Evolutionary conservation across 306 rosid genomes (phyloP), one percentile per base, ranked within the genome.

Genomic region (Glycine latifolia): DNA sequence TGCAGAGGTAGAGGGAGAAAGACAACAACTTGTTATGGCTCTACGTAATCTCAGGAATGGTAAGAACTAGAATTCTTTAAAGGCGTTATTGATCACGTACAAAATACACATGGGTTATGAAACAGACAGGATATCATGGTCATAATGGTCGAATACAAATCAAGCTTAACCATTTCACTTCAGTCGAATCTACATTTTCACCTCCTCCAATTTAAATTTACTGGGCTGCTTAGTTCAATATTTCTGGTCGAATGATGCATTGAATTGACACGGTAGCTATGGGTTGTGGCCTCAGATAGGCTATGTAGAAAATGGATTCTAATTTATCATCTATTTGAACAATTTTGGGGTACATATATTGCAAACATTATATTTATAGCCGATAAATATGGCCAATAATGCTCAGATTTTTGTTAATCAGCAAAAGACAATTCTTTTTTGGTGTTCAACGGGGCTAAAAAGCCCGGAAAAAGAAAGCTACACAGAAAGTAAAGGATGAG

Each of bases 1-100:
- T 54, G 99, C 99, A 47, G 97, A 91, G 89, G 99, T 96, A 59
- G 99, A 96, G 89, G 97, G 98, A 53, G 99, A 93, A 81, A 92
- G 99, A 82, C 98, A 96, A 78, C 94, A 96, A 44, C 99, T 96
- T 69, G 99, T 96, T 61, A 96, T 96, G 99, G 89, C 96, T 13
- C 85, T 96, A 50, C 94, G 99, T 0, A 93, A 96, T 85, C 93
- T 95, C 84, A 88, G 86, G 81, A 93, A 87, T 82, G 89, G 89
- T 44, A 96, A 89, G 89, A 88, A 80, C 83, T 92, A 94, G 86
- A 76, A 69, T 56, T 37, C 63, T 79, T 75, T 68, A 56, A 61
- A 16, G 81, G 89, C 66, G 20, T 78, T 75, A 78, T 67, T 71
- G 69, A 73, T 80, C 35, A 39, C 10, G 3, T 15, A 62, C 44